These are phyloP conservation scores for Endocalyx cinctus DNA, from an alignment of 2,329 filamentous ascomycete species.

Conservation along the genomic window DNA sequence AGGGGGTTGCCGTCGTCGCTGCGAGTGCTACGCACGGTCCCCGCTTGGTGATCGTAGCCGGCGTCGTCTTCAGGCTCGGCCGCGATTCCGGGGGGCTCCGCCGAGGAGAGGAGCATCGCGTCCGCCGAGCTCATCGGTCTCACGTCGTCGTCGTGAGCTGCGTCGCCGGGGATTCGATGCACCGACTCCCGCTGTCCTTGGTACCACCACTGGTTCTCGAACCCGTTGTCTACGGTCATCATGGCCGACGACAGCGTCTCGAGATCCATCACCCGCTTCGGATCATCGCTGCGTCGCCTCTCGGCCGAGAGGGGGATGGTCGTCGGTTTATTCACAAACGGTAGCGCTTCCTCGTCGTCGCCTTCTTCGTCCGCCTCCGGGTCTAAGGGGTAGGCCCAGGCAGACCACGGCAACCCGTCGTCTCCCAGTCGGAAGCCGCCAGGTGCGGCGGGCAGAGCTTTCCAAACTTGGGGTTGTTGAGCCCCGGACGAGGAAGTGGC, in stretches of 20 bases:
- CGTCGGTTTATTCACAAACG: conserved; percentile 18
- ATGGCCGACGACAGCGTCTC: conserved; percentile 47
- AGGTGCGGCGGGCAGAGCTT: conserved; percentile 37
- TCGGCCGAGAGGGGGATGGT: conserved; percentile 17
- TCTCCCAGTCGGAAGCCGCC: conserved; percentile 41
- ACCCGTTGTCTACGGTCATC: conserved; percentile 54
- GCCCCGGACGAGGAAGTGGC: conserved; percentile 10
- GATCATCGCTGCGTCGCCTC: conserved; percentile 26
- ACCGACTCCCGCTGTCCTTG: conserved; percentile 34
- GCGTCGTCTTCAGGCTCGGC: conserved; percentile 14
- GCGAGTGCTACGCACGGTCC: too few species aligned
- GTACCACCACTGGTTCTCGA: conserved; percentile 56
- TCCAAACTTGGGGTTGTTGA: conserved; percentile 30
- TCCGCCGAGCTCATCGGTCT: conserved; percentile 21
- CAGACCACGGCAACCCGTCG: conserved; percentile 43
- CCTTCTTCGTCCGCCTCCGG: conserved; percentile 22
- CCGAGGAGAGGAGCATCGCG: conserved; percentile 19
- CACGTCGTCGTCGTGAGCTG: conserved; percentile 14
- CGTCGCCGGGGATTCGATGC: conserved; percentile 13
- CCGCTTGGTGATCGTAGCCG: too few species aligned
- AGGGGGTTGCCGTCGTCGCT: conserved; percentile 5
- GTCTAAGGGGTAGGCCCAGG: conserved; percentile 30
- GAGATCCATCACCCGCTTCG: conserved; percentile 35
- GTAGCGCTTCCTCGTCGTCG: conserved; percentile 17
- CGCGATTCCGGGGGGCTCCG: conserved; percentile 15